Conservation (phyloP, 257 asterid species). For the Nicotiana tomentosiformis region DNA sequence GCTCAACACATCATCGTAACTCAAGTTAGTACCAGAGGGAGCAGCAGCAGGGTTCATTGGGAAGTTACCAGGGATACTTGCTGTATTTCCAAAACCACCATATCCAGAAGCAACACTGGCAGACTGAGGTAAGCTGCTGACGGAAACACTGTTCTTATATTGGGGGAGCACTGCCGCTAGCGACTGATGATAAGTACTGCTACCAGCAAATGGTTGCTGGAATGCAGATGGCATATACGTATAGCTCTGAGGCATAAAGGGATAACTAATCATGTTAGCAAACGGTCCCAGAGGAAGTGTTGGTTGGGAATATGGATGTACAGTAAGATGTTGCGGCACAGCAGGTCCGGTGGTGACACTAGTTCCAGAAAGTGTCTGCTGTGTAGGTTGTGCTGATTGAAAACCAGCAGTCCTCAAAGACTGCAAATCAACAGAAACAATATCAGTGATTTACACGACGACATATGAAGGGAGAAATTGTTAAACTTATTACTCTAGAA, state of each 20-base stretch:
- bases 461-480: background rate
- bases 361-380: conserved; percentile 45
- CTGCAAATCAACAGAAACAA: conserved; percentile 28
- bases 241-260: conserved; percentile 64
- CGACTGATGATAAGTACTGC: conserved; percentile 61
- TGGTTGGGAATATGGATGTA: conserved; percentile 69
- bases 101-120: conserved; percentile 72
- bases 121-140: conserved; percentile 68
- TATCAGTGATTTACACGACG: background rate
- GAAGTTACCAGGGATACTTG: conserved; percentile 60
- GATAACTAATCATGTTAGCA: conserved; percentile 66
- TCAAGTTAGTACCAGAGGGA: conserved; percentile 45
- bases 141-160: conserved; percentile 54
- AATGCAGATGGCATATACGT: conserved; percentile 69
- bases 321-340: conserved; percentile 64
- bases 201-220: conserved; percentile 65
- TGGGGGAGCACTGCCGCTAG: conserved; percentile 62
- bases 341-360: conserved; percentile 60
- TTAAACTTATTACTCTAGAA: background rate
- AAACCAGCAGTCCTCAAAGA: conserved; percentile 51
- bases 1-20: conserved; percentile 59
- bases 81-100: conserved; percentile 43
- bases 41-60: conserved; percentile 56
- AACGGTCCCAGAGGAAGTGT: conserved; percentile 58
- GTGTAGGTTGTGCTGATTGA: conserved; percentile 49